Percentiles rank a stretch among this genome's conserved stretches.
Conservation (phyloP, 768 basidiomycete genomes). For the Suillus americanus region DNA sequence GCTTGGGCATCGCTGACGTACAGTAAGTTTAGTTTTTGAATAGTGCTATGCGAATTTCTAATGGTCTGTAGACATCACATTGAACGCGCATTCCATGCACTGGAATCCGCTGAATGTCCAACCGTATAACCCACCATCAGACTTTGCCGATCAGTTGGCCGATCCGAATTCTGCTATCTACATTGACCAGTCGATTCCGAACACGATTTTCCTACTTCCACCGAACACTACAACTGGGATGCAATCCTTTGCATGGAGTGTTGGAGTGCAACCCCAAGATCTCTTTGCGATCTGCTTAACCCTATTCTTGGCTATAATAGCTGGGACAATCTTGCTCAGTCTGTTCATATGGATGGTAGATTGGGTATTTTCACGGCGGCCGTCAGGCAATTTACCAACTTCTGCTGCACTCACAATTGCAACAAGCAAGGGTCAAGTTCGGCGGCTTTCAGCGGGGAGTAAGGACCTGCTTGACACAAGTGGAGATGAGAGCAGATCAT, state of each 20-base stretch:
- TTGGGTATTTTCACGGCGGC: conserved; percentile 38
- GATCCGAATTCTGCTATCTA: conserved; percentile 76
- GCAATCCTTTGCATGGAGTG: conserved; percentile 76
- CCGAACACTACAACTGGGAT: conserved; percentile 63
- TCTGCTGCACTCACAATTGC: conserved; percentile 17
- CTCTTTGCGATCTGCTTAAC: conserved; percentile 81
- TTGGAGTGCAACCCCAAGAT: conserved; percentile 82
- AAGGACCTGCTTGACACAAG: conserved; percentile 51
- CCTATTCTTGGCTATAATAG: conserved; percentile 79
- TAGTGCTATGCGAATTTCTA: conserved; percentile 12
- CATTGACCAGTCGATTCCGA: conserved; percentile 65
- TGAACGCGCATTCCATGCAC: conserved; percentile 55
- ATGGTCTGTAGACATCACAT: conserved; percentile 61
- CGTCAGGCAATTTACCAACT: conserved; percentile 17
- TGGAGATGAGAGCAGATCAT: conserved; percentile 30
- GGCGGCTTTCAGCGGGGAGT: conserved; percentile 42
- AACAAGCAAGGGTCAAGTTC: conserved; percentile 31
- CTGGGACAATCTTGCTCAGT: conserved; percentile 68
- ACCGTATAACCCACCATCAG: conserved; percentile 62
- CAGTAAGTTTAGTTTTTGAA: conserved; percentile 44
- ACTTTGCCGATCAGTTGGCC: conserved; percentile 70
- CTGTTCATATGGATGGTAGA: conserved; percentile 74
- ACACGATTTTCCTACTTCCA: conserved; percentile 73
- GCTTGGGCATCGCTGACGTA: conserved; percentile 85
- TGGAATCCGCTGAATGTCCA: conserved; percentile 67